These are phyloP conservation scores for Bonnemaisonia californica DNA, from an alignment of 31 red algal species.

Conservation along the genomic window DNA sequence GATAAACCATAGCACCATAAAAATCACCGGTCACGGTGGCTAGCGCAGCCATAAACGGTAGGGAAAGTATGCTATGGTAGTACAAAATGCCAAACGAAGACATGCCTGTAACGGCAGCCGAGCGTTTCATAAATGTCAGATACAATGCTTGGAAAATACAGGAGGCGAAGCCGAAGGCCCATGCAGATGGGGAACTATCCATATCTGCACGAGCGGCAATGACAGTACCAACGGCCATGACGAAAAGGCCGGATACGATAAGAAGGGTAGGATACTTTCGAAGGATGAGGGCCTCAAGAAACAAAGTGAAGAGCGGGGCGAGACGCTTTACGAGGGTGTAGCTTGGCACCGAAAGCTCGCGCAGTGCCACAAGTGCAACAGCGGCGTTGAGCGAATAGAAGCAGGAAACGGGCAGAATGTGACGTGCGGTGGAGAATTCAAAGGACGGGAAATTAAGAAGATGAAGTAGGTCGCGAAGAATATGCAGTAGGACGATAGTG, in stretches of 20 bases:
- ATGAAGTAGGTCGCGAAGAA: constrained; percentile 31
- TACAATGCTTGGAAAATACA: constrained; percentile 87
- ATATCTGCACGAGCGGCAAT: constrained; percentile 69
- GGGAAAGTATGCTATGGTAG: constrained; percentile 80
- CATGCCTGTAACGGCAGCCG: constrained; percentile 66
- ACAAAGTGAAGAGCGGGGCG: constrained; percentile 76
- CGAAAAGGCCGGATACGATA: constrained; percentile 42
- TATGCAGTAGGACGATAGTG: constrained; percentile 62
- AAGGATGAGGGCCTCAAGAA: constrained; percentile 69
- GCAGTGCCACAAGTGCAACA: constrained; percentile 73
- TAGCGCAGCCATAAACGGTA: constrained; percentile 67
- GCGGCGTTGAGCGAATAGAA: constrained; percentile 94
- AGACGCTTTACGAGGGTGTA: constrained; percentile 90
- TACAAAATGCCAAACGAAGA: constrained; percentile 73
- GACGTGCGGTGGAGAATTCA: constrained; percentile 36
- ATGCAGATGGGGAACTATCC: constrained; percentile 57
- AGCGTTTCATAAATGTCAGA: constrained; percentile 83
- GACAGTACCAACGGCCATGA: constrained; percentile 83
- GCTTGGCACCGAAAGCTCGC: constrained; percentile 71
- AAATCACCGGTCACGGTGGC: constrained; percentile 64
- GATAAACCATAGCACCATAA: constrained; percentile 20
- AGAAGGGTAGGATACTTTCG: constrained; percentile 34
- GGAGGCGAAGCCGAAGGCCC: constrained; percentile 73
- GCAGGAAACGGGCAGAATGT: constrained; percentile 64
- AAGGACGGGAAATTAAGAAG: constrained; percentile 75